Evolutionary conservation across 1,284 basidiomycete species (phyloP), one percentile per base, ranked within the genome.

Genomic region (Blastosporella zonata): DNA sequence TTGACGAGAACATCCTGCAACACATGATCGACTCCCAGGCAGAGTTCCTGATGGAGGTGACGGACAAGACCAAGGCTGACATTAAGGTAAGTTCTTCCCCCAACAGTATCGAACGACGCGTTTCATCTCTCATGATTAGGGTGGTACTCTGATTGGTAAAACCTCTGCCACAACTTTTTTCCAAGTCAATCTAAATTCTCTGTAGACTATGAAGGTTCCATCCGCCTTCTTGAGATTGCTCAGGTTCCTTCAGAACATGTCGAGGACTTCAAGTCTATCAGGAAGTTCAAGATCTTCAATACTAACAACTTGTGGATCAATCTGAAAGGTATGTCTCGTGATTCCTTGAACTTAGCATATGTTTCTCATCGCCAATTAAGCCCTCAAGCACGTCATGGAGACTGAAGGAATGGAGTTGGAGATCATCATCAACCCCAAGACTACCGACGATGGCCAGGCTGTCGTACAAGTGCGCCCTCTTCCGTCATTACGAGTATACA

Each of bases 41-140:
- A 43, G 93, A 96, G 72, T 97, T 96, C 77, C 69, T 97, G 67
- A 97, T 97, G 94, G 96, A 99, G 73, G 94, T 99, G 57, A 99
- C 97, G 3, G 95, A 99, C 80, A 99, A 99, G 85, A 99, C 97
- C 66, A 99, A 99, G 80, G 97, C 97, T 52, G 96, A 99, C 69
- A 88, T 99, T 74, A 99, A 99, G 78, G 77, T 69, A 53, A 22
- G 29, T 37, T 15, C 15, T 18, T 52, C 9, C 52, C 21, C 25
- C 20, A 36, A 9, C 15, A n/a, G 8, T 35, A 6, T 27, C 34
- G 9, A 27, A 37, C 6, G n/a, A 34, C 1, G 17, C 20, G 46
- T 10, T 28, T 52, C 21, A 57, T 27, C 20, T 3, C 49, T 15
- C 22, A 18, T 28, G 18, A 40, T 18, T 41, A 79, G 84, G 97